Conservation (phyloP, 1,284 basidiomycete genomes). For the Caloboletus firmus region DNA sequence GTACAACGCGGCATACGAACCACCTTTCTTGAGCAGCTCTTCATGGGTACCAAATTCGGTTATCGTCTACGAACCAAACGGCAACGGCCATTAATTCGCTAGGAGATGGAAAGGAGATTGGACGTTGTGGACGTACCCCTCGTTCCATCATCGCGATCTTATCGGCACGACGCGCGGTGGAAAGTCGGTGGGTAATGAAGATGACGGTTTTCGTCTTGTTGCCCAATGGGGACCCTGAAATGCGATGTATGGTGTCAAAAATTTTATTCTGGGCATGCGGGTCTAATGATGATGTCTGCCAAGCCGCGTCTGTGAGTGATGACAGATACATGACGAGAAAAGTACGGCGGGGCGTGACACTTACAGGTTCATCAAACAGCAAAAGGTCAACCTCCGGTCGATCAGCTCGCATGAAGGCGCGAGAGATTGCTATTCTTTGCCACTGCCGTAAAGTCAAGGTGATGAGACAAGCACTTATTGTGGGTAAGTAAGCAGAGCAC, state of each 20-base stretch:
- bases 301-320: constrained; percentile 7
- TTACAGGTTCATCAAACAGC: constrained; percentile 77
- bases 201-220: constrained; percentile 69
- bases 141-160: constrained; percentile 85
- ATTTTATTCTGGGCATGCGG: constrained; percentile 77
- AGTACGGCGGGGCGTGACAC: constrained; percentile 25
- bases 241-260: constrained; percentile 67
- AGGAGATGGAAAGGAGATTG: constrained; percentile 13
- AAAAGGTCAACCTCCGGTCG: constrained; percentile 75
- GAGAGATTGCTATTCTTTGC: constrained; percentile 81
- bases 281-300: constrained; percentile 76
- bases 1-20: constrained; percentile 70
- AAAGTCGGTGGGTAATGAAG: constrained; percentile 82
- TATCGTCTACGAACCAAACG: constrained; percentile 53
- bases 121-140: constrained; percentile 54
- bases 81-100: constrained; percentile 23
- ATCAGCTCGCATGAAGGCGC: constrained; percentile 78
- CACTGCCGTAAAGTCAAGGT: constrained; percentile 50
- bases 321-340: constrained; percentile 5
- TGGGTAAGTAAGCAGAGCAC: constrained; percentile 14
- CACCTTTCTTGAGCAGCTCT: constrained; percentile 61
- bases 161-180: constrained; percentile 75
- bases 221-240: constrained; percentile 56
- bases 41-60: constrained; percentile 79
- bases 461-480: constrained; percentile 18